phyloP scores from a whole-genome alignment of 116 monocot genomes.

The Papilionanthe hybrid region DNA sequence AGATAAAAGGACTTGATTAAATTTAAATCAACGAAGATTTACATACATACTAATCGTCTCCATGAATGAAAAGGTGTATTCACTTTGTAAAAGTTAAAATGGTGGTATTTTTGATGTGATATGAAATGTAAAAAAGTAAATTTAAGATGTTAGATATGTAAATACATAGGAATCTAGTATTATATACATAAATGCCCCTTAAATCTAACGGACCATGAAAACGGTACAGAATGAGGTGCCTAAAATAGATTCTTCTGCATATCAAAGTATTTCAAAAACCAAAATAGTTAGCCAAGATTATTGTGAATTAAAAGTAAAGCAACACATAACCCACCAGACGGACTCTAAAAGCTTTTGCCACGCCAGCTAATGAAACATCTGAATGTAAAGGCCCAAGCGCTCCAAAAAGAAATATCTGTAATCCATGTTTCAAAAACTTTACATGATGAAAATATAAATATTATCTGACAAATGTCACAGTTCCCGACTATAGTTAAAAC shows the following conservation, averaged over 20 bases:
- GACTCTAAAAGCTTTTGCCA: slow-evolving; percentile 97
- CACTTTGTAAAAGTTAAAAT: too few species aligned
- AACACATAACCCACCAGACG: slow-evolving; percentile 57
- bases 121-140: too few species aligned
- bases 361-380: slow-evolving; percentile 87
- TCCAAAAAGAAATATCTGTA: slow-evolving; percentile 88
- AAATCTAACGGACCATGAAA: neutral
- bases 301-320: slow-evolving; percentile 3
- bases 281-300: slow-evolving; percentile 5
- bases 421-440: neutral
- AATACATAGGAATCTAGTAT: too few species aligned
- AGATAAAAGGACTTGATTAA: neutral
- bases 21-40: neutral
- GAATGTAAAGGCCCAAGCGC: slow-evolving; percentile 95
- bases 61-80: too few species aligned
- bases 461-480: neutral
- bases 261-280: neutral
- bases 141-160: too few species aligned
- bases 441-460: neutral
- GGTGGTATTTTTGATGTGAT: too few species aligned
- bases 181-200: neutral
- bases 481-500: neutral
- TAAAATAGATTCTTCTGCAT: neutral
- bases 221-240: neutral
- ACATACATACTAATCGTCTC: too few species aligned